Base-by-base conservation (phyloP, 768 basidiomycete genomes). In the Rubroboletus pulcherrimus region DNA sequence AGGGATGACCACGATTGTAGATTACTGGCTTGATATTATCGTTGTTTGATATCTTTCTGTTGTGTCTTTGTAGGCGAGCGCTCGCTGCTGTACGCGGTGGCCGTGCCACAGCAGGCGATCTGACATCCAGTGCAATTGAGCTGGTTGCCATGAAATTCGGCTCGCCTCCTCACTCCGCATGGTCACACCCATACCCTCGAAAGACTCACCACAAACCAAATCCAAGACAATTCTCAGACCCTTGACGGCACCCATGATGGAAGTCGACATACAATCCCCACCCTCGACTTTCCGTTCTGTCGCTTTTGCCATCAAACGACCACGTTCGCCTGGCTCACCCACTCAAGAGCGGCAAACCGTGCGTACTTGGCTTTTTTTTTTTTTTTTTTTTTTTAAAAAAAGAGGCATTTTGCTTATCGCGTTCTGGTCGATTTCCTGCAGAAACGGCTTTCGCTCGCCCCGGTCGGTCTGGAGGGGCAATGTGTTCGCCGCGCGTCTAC, bases 361-460 rank as follows among this genome's bases (percentile, higher is more conserved):
- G 70, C 42, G 65, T 51, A 14, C 19, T 26, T 8, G 50, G 4
- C 8, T 14, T 15, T 26, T 29, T 14, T 37, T 14, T 30, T 30
- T 12, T 12, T 1, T 0, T 14, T 7, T 0, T 0, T 15, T 29
- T 30, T 42, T 10, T 39, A 1, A 21, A 21, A 21, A 21, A 21
- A 21, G 21, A 21, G 21, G 33, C 42, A 11, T 5, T 11, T 19
- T 47, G 9, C 47, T 51, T 1, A 50, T 26, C 3, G 19, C 30
- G 17, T 54, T 54, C 37, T 44, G 9, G 39, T 46, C 19, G 30
- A 29, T 44, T 1, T n/a, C 21, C 11, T 44, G 24, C 54, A 88
- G 87, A 89, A 89, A 81, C 83, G 86, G 21, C 71, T 73, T 21
- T 77, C 76, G 1, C 70, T 86, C 34, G 74, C 73, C 39, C 66